Evolutionary conservation across 768 basidiomycete species (phyloP), one percentile per base, ranked within the genome.

Genomic region (Xanthoconium purpureum): DNA sequence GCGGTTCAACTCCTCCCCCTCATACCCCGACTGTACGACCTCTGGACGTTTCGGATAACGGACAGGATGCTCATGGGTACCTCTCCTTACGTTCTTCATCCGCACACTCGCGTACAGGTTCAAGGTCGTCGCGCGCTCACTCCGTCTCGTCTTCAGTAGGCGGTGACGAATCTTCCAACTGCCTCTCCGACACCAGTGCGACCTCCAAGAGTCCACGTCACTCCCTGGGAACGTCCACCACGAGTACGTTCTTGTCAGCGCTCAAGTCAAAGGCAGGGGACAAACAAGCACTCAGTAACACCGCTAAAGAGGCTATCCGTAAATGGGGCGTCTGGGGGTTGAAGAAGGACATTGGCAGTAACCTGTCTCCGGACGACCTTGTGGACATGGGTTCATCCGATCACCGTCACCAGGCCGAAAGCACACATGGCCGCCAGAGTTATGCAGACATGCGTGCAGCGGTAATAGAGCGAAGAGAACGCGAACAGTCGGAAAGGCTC

Each of bases 321-420:
- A 96, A 96, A 68, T 96, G 93, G 93, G 87, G 93, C 24, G 86
- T 85, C 55, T 94, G 91, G 88, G 76, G 82, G 13, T 65, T 84
- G 69, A 84, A 80, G 73, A 86, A 82, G 69, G 84, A 86, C 54
- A 69, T 56, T 45, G 70, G 61, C 51, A 69, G 60, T 45, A 60
- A 63, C 42, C 45, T 56, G 35, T 53, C 62, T 50, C 53, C 66
- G 17, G 82, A 82, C 14, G 80, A 80, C 20, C 57, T 72, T 38
- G 67, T 76, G 15, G 80, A 83, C 47, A 68, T 73, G 48, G 76
- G 75, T 3, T 71, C 73, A 17, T 64, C 73, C 18, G 73, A 75
- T 47, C 71, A 72, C 47, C 72, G 71, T 36, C 45, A 67, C 15
- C 71, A 72, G 50, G 63, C 69, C 15, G 75, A 74, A 39, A 69